Evolutionary conservation across 139 green algal genomes (phyloP).

Genomic region (Pleodorina starrii): DNA sequence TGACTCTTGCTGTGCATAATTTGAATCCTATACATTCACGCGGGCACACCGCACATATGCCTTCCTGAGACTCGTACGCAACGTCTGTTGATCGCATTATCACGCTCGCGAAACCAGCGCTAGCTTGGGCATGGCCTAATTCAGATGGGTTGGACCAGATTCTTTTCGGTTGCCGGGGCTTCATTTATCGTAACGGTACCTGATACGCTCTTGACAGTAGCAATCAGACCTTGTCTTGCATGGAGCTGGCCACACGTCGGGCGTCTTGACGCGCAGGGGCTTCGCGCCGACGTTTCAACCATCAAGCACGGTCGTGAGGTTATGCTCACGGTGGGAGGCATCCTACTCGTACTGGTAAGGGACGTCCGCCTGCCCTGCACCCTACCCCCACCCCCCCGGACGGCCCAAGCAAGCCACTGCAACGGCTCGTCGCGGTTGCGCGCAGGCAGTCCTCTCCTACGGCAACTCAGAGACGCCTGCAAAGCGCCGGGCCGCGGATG

Average conservation of each 20-base stretch:
- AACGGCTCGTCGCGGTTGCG: neutral
- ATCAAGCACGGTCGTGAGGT: conserved; percentile 11
- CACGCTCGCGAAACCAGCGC: too few relatives aligned
- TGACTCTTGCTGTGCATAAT: too few relatives aligned
- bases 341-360: conserved; percentile 39
- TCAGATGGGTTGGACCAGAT: conserved; percentile 25
- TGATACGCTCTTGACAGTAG: neutral
- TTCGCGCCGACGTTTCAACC: conserved; percentile 21
- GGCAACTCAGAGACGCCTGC: neutral
- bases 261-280: neutral
- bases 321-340: conserved; percentile 6
- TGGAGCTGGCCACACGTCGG: too few relatives aligned
- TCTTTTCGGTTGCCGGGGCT: conserved; percentile 5
- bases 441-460: conserved; percentile 9
- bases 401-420: too few relatives aligned
- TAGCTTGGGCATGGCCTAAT: too few relatives aligned
- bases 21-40: too few relatives aligned
- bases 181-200: conserved; percentile 28
- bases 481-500: neutral
- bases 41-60: too few relatives aligned
- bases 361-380: too few relatives aligned
- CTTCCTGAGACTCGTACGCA: too few relatives aligned
- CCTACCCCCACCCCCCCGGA: too few relatives aligned
- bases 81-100: too few relatives aligned
- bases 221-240: too few relatives aligned